phyloP scores from a whole-genome alignment of 1,139 yeast species.

The Taiozyma sp. region DNA sequence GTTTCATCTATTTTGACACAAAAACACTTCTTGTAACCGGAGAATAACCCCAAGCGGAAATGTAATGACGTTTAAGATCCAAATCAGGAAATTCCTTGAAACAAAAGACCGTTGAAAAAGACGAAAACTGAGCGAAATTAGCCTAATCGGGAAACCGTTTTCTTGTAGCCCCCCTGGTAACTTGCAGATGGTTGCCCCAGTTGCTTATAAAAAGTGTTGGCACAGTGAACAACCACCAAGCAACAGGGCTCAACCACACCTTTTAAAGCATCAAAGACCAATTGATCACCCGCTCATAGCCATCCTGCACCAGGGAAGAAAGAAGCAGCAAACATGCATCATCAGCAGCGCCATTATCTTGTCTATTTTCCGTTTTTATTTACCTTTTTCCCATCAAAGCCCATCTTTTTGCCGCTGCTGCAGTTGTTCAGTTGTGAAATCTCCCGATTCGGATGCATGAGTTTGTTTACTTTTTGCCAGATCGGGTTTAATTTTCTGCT shows the following conservation, averaged over 20 bases:
- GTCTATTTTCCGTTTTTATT: not conserved
- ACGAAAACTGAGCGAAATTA: not conserved
- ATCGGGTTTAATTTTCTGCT: conserved; percentile 6
- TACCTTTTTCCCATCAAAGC: not conserved
- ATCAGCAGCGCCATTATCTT: not conserved
- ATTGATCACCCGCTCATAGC: not conserved
- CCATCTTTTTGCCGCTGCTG: no score
- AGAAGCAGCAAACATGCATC: not conserved
- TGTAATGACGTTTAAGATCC: not conserved
- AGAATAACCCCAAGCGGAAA: not conserved
- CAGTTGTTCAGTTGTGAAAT: conserved; percentile 7
- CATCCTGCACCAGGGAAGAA: not conserved
- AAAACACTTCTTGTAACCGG: not conserved
- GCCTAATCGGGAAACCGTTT: not conserved
- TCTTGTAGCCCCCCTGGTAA: no score
- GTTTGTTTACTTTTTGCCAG: conserved; percentile 7
- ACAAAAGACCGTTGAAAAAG: not conserved
- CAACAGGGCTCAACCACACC: no score
- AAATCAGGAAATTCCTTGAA: not conserved
- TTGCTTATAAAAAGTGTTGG: not conserved
- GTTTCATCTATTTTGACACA: not conserved
- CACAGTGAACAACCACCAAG: no score
- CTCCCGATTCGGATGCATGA: conserved; percentile 10
- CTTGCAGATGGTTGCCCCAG: not conserved
- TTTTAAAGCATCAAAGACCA: not conserved